phyloP scores from a whole-genome alignment of 2,329 filamentous ascomycete genomes.

The Xylaria sp. region DNA sequence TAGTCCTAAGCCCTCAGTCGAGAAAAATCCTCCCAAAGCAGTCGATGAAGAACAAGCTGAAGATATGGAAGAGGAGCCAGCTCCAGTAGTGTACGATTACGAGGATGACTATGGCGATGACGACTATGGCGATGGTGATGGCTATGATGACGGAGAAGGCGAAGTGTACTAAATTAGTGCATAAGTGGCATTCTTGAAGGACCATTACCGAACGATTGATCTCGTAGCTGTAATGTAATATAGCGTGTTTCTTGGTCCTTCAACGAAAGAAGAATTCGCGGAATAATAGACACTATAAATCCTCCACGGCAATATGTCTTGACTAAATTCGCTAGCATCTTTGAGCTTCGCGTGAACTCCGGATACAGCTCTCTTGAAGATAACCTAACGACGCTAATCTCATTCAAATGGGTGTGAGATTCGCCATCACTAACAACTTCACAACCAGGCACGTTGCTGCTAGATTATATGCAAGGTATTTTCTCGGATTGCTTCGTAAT shows the following conservation, averaged over 20 bases:
- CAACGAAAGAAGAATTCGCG: background rate
- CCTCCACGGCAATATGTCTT: background rate
- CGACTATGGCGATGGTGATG: slow-evolving; percentile 44
- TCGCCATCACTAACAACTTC: background rate
- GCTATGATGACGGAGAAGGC: slow-evolving; percentile 47
- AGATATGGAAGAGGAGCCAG: slow-evolving; percentile 51
- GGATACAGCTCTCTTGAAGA: background rate
- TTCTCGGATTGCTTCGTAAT: background rate
- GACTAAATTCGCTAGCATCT: background rate
- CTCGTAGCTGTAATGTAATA: slow-evolving; percentile 1
- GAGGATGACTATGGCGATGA: slow-evolving; percentile 40
- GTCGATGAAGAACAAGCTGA: slow-evolving; percentile 50
- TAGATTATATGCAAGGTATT: background rate
- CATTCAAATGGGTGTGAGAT: too few relatives aligned
- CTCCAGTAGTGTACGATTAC: slow-evolving; percentile 51
- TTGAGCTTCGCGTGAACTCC: background rate
- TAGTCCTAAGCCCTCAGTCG: slow-evolving; percentile 22
- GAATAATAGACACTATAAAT: background rate
- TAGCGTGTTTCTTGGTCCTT: background rate
- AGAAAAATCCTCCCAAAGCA: slow-evolving; percentile 50
- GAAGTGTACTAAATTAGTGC: slow-evolving; percentile 40
- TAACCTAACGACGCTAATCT: background rate
- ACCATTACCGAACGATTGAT: background rate
- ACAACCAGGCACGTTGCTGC: background rate
- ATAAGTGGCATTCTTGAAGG: slow-evolving; percentile 11